phyloP scores from a whole-genome alignment of 2,329 filamentous ascomycete genomes.

The Hypoxylon sp. region DNA sequence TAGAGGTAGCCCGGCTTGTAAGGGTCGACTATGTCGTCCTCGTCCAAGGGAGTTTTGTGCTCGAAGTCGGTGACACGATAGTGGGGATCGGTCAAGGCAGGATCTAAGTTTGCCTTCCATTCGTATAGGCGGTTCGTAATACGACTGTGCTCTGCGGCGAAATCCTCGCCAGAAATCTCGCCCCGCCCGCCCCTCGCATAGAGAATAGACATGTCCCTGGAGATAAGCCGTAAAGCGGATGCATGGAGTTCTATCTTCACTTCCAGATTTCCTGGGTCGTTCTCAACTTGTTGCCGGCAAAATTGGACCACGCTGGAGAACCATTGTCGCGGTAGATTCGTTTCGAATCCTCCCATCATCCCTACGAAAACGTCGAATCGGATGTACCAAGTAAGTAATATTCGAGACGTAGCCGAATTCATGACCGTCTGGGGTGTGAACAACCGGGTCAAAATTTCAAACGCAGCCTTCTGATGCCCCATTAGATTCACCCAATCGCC shows the following conservation, averaged over 20 bases:
- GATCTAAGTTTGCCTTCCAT: constrained; percentile 70
- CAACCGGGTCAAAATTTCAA: constrained; percentile 81
- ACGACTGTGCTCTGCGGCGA: constrained; percentile 69
- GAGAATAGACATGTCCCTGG: constrained; percentile 82
- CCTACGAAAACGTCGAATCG: constrained; percentile 89
- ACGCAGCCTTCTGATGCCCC: constrained; percentile 91
- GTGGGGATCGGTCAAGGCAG: constrained; percentile 69
- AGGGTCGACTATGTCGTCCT: constrained; percentile 79
- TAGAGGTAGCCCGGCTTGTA: constrained; percentile 78
- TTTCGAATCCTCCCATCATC: constrained; percentile 82
- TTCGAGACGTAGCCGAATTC: constrained; percentile 76
- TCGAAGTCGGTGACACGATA: constrained; percentile 75
- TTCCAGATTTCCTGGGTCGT: constrained; percentile 71
- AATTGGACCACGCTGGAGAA: constrained; percentile 74
- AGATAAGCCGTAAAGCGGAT: constrained; percentile 76
- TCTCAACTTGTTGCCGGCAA: constrained; percentile 68
- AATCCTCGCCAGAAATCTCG: constrained; percentile 73
- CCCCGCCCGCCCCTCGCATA: constrained; percentile 76
- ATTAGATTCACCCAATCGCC: constrained; percentile 96
- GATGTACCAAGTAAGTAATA: constrained; percentile 88
- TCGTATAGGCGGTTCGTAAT: constrained; percentile 62
- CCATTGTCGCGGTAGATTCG: constrained; percentile 82
- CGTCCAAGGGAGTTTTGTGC: constrained; percentile 62
- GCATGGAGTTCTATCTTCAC: constrained; percentile 77
- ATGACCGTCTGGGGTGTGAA: constrained; percentile 82